Conservation (phyloP, 306 rosid genomes). For the Sicyos edulis region DNA sequence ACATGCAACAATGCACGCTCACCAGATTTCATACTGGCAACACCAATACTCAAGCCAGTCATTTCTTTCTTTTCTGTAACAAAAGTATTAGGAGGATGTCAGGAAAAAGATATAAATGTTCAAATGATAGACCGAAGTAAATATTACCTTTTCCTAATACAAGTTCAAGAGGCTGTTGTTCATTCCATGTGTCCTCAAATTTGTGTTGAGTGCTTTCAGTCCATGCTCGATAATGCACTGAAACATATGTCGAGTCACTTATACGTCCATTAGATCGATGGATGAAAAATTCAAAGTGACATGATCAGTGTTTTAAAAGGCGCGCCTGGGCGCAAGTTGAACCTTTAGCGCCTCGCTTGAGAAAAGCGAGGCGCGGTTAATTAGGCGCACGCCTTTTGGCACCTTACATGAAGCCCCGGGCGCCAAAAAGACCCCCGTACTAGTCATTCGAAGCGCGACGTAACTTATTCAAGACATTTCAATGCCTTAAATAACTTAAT, state of each 20-base stretch:
- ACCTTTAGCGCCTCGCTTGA: too few species aligned
- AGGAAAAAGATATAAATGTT: slow-evolving; percentile 1
- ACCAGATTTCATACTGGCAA: slow-evolving; percentile 81
- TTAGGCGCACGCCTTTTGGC: too few species aligned
- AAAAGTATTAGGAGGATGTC: slow-evolving; percentile 13
- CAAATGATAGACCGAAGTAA: not conserved
- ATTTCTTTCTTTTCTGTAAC: slow-evolving; percentile 82
- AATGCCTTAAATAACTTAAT: too few species aligned
- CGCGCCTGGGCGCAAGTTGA: too few species aligned
- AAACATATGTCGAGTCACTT: slow-evolving; percentile 13
- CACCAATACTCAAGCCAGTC: slow-evolving; percentile 84
- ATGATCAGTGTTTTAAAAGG: too few species aligned
- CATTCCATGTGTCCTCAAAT: slow-evolving; percentile 92
- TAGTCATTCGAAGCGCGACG: too few species aligned
- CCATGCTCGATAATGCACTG: slow-evolving; percentile 95
- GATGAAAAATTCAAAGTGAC: not conserved
- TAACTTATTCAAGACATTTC: too few species aligned
- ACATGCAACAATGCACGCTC: slow-evolving; percentile 75
- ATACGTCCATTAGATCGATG: slow-evolving; percentile 1
- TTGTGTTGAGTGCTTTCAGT: slow-evolving; percentile 73
- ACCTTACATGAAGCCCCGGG: too few species aligned
- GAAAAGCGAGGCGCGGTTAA: too few species aligned
- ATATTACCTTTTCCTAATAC: slow-evolving; percentile 71
- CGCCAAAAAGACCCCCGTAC: too few species aligned
- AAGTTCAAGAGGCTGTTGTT: slow-evolving; percentile 74